phyloP scores from a whole-genome alignment of 768 basidiomycete species.

The Suillus sp. region DNA sequence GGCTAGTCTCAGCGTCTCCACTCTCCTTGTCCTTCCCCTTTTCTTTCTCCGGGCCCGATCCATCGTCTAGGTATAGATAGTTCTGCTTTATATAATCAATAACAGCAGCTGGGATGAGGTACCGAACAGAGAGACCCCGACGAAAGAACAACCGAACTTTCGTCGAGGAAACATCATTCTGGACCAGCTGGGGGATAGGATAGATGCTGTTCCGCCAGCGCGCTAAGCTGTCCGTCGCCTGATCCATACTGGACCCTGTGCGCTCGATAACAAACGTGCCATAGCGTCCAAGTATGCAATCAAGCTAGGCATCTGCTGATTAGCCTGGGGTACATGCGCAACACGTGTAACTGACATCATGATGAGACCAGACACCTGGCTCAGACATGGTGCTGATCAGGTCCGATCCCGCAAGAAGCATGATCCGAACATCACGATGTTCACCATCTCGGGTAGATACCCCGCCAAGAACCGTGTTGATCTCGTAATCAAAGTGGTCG shows the following conservation, averaged over 20 bases:
- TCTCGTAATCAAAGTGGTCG: conserved; percentile 94
- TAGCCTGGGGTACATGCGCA: conserved; percentile 3
- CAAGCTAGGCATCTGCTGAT: conserved; percentile 57
- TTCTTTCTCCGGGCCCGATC: conserved; percentile 35
- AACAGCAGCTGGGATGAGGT: conserved; percentile 87
- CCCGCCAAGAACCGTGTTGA: conserved; percentile 85
- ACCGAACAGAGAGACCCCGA: conserved; percentile 81
- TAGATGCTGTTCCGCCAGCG: conserved; percentile 84
- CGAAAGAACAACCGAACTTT: conserved; percentile 84
- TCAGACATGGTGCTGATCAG: conserved; percentile 97
- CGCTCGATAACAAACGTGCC: conserved; percentile 95
- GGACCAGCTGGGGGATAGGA: conserved; percentile 91
- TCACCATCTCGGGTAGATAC: conserved; percentile 73
- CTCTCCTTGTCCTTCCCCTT: conserved; percentile 41
- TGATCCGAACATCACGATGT: conserved; percentile 74
- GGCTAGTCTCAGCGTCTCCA: neutral
- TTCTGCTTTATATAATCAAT: conserved; percentile 94
- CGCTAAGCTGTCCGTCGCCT: conserved; percentile 73
- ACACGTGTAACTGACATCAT: conserved; percentile 67
- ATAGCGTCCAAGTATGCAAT: conserved; percentile 94
- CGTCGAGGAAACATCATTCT: conserved; percentile 96
- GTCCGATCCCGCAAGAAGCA: conserved; percentile 98
- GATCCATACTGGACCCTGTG: conserved; percentile 89
- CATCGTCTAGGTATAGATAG: conserved; percentile 73
- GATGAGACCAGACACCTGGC: conserved; percentile 95